Evolutionary conservation across 169 alveolate species (phyloP).

Genomic region (Cryptosporidium canis): DNA sequence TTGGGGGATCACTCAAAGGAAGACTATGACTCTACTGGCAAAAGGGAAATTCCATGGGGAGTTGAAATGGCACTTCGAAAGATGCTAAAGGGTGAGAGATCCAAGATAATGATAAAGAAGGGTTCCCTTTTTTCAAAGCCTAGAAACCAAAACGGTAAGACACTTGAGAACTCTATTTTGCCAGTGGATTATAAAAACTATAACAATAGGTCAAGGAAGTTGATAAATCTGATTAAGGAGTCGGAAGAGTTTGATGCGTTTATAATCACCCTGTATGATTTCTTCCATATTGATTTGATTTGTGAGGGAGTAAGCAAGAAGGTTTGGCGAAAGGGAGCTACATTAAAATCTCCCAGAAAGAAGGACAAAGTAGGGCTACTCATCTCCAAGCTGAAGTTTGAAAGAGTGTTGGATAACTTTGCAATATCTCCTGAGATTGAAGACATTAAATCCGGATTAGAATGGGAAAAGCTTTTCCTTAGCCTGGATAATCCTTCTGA

Average conservation of each 20-base stretch:
- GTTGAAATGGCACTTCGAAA: constrained; percentile 54
- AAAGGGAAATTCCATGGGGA: constrained; percentile 45
- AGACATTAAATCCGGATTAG: background rate
- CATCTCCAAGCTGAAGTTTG: background rate
- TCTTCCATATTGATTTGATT: constrained; percentile 8
- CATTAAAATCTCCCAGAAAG: constrained; percentile 1
- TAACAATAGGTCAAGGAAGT: constrained; percentile 17
- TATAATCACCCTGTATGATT: background rate
- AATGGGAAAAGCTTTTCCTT: background rate
- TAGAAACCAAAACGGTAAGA: background rate
- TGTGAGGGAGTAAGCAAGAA: constrained; percentile 1
- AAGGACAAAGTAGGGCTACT: constrained; percentile 20
- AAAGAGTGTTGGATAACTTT: background rate
- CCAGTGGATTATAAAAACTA: background rate
- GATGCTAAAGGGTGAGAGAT: constrained; percentile 52
- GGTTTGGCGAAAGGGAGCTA: constrained; percentile 13
- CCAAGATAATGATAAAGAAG: constrained; percentile 2
- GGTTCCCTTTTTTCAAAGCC: constrained; percentile 27
- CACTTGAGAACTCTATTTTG: background rate
- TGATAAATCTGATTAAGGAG: constrained; percentile 5
- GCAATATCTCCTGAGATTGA: background rate
- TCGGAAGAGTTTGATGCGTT: background rate
- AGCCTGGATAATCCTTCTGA: background rate
- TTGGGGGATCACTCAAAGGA: background rate
- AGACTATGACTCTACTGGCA: background rate